Conservation (phyloP, 306 rosid species). For the Lupinus albus region DNA sequence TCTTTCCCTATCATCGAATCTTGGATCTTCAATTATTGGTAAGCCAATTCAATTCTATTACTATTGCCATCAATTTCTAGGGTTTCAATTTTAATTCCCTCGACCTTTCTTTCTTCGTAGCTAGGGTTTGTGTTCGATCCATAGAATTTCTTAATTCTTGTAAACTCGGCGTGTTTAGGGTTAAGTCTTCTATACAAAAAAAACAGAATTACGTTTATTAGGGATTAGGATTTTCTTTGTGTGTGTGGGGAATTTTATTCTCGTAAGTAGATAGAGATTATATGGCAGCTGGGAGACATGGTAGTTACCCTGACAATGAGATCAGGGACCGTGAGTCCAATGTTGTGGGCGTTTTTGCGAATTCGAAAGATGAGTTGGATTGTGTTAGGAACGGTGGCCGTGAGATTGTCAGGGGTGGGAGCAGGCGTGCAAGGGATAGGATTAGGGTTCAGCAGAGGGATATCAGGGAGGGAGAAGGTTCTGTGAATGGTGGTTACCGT, state of each 20-base stretch:
- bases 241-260: constrained; percentile 19
- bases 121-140: constrained; percentile 36
- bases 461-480: constrained; percentile 57
- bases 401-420: constrained; percentile 56
- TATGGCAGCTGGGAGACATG: constrained; percentile 95
- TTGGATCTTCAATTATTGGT: constrained; percentile 11
- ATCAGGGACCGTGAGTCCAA: constrained; percentile 72
- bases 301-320: constrained; percentile 75
- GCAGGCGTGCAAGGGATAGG: constrained; percentile 62
- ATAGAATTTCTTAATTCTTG: neutral
- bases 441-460: constrained; percentile 65
- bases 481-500: constrained; percentile 54
- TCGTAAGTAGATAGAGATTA: constrained; percentile 25
- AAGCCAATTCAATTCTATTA: constrained; percentile 36
- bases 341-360: constrained; percentile 42
- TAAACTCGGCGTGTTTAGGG: constrained; percentile 41
- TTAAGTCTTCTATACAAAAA: constrained; percentile 45
- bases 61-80: constrained; percentile 38
- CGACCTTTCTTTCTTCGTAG: constrained; percentile 38
- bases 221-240: constrained; percentile 41
- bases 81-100: constrained; percentile 46
- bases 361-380: constrained; percentile 68
- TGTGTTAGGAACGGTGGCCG: constrained; percentile 56
- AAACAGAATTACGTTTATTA: constrained; percentile 1
- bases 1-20: constrained; percentile 11